Evolutionary conservation across 371 early-diverging fungal genomes (phyloP).

Genomic region (Rhizopus delemar): DNA sequence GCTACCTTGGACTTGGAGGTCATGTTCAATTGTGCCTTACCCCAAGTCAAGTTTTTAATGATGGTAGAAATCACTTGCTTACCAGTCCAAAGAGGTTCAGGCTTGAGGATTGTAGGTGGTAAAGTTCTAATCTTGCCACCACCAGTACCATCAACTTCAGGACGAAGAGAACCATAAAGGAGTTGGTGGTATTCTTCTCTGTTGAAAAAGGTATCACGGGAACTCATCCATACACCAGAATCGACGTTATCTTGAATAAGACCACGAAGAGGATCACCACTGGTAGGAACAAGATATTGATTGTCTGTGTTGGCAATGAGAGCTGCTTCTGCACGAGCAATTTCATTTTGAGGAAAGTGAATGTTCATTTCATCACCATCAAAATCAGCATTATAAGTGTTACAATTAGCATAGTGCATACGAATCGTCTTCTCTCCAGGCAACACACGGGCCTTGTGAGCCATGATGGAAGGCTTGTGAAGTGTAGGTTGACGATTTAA

Average conservation of each 20-base stretch:
- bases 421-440: constrained; percentile 97
- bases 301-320: constrained; percentile 97
- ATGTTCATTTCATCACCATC: constrained; percentile 99
- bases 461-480: constrained; percentile 99
- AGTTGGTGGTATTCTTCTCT: constrained; percentile 93
- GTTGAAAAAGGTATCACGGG: constrained; percentile 90
- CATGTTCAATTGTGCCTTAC: constrained; percentile 85
- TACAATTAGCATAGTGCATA: constrained; percentile 96
- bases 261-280: constrained; percentile 99
- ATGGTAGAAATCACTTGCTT: constrained; percentile 96
- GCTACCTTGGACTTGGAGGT: constrained; percentile 81
- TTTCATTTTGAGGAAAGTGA: constrained; percentile 98
- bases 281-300: constrained; percentile 98
- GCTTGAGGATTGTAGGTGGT: constrained; percentile 93
- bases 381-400: constrained; percentile 99
- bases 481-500: constrained; percentile 99
- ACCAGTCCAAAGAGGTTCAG: constrained; percentile 97
- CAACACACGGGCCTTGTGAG: constrained; percentile 97
- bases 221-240: constrained; percentile 95
- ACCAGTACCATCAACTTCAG: constrained; percentile 89
- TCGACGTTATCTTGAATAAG: constrained; percentile 99
- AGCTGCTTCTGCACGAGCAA: constrained; percentile 93
- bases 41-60: constrained; percentile 52
- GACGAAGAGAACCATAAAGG: constrained; percentile 81
- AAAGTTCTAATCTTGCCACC: constrained; percentile 54